A percentile compares a stretch with the other conserved stretches of the same genome.
Conservation (phyloP, 345 rosid species). For the Salix udensis region DNA sequence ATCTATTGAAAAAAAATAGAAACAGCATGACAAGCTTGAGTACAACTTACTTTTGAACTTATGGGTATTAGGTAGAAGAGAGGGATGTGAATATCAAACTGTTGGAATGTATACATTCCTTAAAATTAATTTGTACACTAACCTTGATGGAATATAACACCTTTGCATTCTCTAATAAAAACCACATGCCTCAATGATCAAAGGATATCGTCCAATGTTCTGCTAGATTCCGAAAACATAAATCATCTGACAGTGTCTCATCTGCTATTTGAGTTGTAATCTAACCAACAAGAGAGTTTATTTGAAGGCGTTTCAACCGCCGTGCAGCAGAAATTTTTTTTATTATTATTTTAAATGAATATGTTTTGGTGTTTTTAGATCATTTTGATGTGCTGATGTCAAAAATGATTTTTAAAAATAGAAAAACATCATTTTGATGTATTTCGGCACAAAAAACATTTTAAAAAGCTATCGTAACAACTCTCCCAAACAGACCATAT, state of each 20-base stretch:
- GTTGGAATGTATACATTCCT: conserved; percentile 42
- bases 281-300: neutral
- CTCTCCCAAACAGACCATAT: too few species aligned
- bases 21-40: conserved; percentile 25
- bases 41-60: conserved; percentile 37
- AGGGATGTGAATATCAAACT: conserved; percentile 33
- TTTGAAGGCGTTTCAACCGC: too few species aligned
- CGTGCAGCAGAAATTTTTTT: too few species aligned
- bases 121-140: conserved; percentile 38
- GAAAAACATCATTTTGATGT: too few species aligned
- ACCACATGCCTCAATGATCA: conserved; percentile 10
- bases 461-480: too few species aligned
- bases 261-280: neutral
- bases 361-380: too few species aligned
- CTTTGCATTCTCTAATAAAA: conserved; percentile 28
- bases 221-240: conserved; percentile 11
- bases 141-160: conserved; percentile 44
- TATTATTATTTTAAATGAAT: too few species aligned
- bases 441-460: too few species aligned
- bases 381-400: too few species aligned
- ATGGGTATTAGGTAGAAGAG: conserved; percentile 40
- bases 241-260: neutral
- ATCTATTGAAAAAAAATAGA: neutral
- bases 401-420: too few species aligned
- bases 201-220: conserved; percentile 9